Base-by-base conservation (phyloP, 2,329 filamentous ascomycete species). In the Epichloe hybrida region DNA sequence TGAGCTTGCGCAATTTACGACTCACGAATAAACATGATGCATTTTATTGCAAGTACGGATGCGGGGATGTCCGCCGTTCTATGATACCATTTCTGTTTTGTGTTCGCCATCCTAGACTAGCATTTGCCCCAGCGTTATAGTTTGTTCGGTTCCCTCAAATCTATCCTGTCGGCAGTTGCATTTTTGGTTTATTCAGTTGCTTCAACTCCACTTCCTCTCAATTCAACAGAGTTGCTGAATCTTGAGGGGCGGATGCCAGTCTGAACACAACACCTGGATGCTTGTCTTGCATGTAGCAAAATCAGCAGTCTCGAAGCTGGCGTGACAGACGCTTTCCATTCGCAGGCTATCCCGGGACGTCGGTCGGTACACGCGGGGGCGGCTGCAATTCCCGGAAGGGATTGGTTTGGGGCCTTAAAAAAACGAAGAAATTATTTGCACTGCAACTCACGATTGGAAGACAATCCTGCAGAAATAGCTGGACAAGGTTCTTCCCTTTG, bases 41-140 rank as follows among this genome's bases (percentile, higher is more conserved):
- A 38, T 35, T 44, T 9, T 46, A 39, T 45, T 2, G 12, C n/a
- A 40, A 37, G n/a, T 35, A 20, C 20, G 42, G 48, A 34, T 23
- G 42, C 42, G n/a, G 42, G 21, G 36, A 20, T 35, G 21, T 40
- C 36, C 7, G 42, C 27, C 21, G 39, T 46, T 46, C 4, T 40
- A 50, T 45, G 42, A 50, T 40, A 43, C 31, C 42, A 50, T 40
- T 46, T 46, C 27, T 37, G 20, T 20, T 51, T 51, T 17, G 54
- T 52, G 52, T 50, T 48, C 40, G 52, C 49, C 46, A 41, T 58
- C 52, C 56, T 55, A 27, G 27, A 27, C 27, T 27, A 49, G 42
- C 34, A 44, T 49, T 21, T 40, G 42, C 21, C 17, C 8, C 42
- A 40, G 42, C 42, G 40, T 40, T 46, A 6, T 38, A n/a, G 23